These are phyloP conservation scores for Nakazawaea wyomingensis DNA, from an alignment of 805 yeast species.

Conservation along the genomic window DNA sequence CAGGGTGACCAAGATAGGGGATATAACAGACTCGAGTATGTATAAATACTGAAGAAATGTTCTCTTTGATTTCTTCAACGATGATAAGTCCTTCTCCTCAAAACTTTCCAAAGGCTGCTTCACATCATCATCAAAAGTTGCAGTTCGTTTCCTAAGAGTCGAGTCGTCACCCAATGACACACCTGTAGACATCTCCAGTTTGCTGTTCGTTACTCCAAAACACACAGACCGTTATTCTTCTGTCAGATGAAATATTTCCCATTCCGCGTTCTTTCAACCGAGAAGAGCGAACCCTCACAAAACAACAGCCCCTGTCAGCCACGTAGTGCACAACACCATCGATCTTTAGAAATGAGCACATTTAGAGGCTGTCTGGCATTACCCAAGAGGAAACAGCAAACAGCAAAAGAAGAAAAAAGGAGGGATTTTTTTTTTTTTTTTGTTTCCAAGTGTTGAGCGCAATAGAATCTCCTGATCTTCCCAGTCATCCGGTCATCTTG, in stretches of 20 bases:
- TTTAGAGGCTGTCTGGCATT: no score
- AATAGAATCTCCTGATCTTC: no score
- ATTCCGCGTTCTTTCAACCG: neutral
- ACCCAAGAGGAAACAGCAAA: no score
- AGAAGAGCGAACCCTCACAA: neutral
- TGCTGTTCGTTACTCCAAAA: neutral
- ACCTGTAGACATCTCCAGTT: neutral
- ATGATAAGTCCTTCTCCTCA: neutral
- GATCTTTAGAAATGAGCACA: no score
- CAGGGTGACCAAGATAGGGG: slow-evolving; percentile 39
- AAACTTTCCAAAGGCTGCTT: neutral
- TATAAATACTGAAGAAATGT: neutral
- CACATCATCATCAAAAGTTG: neutral
- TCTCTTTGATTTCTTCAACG: neutral
- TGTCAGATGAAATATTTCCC: neutral
- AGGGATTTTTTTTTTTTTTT: no score
- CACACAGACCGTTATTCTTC: no score
- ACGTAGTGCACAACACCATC: no score
- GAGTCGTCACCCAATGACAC: neutral
- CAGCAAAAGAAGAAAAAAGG: no score
- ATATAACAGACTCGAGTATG: slow-evolving; percentile 27
- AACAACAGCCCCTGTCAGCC: neutral
- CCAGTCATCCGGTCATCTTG: no score
- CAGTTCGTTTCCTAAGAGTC: neutral
- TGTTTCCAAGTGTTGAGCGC: no score